Conservation (phyloP, 768 basidiomycete species). For the Lepiota venenata region DNA sequence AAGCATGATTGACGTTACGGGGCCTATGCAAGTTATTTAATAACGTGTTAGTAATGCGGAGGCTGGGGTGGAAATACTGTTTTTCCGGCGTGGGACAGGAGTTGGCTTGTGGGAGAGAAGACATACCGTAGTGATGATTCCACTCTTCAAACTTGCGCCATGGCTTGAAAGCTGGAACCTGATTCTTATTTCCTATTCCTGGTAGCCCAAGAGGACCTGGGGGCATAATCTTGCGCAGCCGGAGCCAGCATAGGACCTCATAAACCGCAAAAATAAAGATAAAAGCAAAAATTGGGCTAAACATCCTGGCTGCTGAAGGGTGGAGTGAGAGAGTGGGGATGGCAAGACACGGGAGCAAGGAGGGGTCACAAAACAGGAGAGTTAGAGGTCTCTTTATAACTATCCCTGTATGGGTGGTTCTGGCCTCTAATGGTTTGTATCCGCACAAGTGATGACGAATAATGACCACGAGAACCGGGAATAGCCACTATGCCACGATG, state of each 20-base stretch:
- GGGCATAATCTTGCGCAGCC: conserved; percentile 34
- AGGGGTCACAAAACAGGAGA: too few relatives aligned
- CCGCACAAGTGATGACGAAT: too few relatives aligned
- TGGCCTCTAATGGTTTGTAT: too few relatives aligned
- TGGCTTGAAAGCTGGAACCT: conserved; percentile 41
- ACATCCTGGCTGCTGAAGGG: not conserved
- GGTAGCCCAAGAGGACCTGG: conserved; percentile 44
- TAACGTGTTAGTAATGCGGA: not conserved
- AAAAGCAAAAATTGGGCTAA: not conserved
- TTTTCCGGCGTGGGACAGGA: not conserved
- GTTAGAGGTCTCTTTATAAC: too few relatives aligned
- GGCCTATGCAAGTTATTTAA: conserved; percentile 21
- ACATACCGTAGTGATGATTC: conserved; percentile 41
- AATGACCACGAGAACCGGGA: too few relatives aligned
- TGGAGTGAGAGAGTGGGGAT: not conserved
- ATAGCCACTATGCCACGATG: too few relatives aligned
- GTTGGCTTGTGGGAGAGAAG: not conserved
- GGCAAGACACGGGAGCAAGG: not conserved
- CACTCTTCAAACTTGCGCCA: conserved; percentile 48
- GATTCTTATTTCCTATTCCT: conserved; percentile 41
- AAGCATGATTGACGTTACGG: conserved; percentile 38
- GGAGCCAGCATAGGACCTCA: conserved; percentile 25
- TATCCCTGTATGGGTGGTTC: too few relatives aligned
- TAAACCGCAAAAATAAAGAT: conserved; percentile 19
- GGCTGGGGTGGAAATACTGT: not conserved